Percentiles rank a stretch among this genome's conserved stretches.
Evolutionary conservation across 2,329 filamentous ascomycete genomes (phyloP).

Genomic region (Furcasterigmium sp.): DNA sequence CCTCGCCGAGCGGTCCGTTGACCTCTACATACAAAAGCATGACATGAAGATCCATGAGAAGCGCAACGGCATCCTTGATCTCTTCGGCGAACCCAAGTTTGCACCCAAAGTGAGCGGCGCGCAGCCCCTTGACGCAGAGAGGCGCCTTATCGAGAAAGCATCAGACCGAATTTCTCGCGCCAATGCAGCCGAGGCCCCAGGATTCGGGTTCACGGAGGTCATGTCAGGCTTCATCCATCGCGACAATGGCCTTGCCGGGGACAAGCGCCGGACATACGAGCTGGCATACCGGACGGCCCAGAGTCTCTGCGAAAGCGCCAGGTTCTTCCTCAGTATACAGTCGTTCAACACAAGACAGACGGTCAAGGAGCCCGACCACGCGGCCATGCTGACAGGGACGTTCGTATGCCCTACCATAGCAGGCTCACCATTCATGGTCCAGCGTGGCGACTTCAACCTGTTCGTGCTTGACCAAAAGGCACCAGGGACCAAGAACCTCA

Average conservation of each 20-base stretch:
- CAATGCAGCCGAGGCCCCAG: conserved; percentile 35
- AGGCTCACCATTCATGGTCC: conserved; percentile 57
- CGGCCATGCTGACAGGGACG: conserved; percentile 51
- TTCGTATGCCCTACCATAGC: conserved; percentile 50
- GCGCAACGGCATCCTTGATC: conserved; percentile 43
- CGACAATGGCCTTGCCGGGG: conserved; percentile 31
- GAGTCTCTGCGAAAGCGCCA: conserved; percentile 48
- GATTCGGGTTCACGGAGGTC: conserved; percentile 58
- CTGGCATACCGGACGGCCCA: conserved; percentile 46
- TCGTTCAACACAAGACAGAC: conserved; percentile 46
- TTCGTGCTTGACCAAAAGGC: conserved; percentile 48
- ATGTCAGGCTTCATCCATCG: conserved; percentile 58
- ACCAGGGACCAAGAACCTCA: conserved; percentile 53
- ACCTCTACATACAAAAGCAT: conserved; percentile 36
- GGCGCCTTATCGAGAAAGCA: conserved; percentile 27
- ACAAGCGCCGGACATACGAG: conserved; percentile 46
- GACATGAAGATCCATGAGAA: conserved; percentile 38
- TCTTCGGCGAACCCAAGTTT: conserved; percentile 45
- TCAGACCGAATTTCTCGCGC: conserved; percentile 34
- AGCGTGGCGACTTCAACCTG: conserved; percentile 50
- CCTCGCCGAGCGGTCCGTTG: conserved; percentile 59
- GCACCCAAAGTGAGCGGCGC: conserved; percentile 8
- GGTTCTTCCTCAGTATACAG: conserved; percentile 55
- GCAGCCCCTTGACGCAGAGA: conserved; percentile 25
- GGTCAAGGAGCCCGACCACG: conserved; percentile 41